Conservation (phyloP, 1,284 basidiomycete genomes). For the Trichosporon faecale region DNA sequence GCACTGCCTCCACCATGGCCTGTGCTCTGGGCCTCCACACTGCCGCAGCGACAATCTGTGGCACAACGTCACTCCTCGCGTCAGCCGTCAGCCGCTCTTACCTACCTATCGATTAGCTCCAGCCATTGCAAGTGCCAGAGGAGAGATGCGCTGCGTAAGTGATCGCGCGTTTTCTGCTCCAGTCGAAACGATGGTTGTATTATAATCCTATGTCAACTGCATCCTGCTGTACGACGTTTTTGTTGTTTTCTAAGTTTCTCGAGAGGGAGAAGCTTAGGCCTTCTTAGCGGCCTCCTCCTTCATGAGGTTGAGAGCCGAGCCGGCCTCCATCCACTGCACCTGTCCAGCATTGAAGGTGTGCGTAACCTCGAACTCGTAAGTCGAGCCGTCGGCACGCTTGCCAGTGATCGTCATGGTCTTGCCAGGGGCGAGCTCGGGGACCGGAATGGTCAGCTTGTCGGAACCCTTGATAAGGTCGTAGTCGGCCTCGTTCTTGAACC, state of each 20-base stretch:
- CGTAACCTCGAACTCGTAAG: conserved; percentile 58
- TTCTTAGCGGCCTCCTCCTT: conserved; percentile 9
- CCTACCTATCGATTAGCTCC: too few relatives aligned
- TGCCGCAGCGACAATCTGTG: too few relatives aligned
- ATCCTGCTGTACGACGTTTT: conserved; percentile 5
- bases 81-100: too few relatives aligned
- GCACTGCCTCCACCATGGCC: too few relatives aligned
- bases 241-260: neutral
- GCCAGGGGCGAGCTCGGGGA: conserved; percentile 79
- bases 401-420: conserved; percentile 76
- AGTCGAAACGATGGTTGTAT: neutral
- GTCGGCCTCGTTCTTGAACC: conserved; percentile 80
- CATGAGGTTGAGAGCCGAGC: conserved; percentile 23
- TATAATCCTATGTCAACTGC: conserved; percentile 10
- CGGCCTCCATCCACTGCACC: conserved; percentile 82
- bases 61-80: too few relatives aligned
- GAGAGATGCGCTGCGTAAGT: too few relatives aligned
- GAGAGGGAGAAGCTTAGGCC: neutral
- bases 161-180: too few relatives aligned
- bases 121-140: too few relatives aligned
- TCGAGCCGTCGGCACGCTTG: conserved; percentile 77
- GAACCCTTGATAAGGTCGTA: conserved; percentile 82
- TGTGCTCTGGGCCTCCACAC: too few relatives aligned
- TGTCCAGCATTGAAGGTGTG: conserved; percentile 62
- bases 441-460: conserved; percentile 80